phyloP scores from a whole-genome alignment of 495 filamentous ascomycete species.

The Aspergillus conjunctus region DNA sequence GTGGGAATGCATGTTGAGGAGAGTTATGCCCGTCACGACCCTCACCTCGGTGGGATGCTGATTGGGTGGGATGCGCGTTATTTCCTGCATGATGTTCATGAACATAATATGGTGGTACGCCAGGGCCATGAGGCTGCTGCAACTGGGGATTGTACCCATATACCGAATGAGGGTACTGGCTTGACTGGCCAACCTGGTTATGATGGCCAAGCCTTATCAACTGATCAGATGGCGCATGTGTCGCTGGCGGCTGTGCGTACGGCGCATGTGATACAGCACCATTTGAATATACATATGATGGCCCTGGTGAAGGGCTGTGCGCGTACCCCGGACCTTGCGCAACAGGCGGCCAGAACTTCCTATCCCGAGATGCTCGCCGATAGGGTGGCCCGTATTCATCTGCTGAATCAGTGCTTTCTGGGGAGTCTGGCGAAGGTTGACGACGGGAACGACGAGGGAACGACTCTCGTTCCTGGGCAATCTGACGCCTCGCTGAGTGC shows the following conservation, averaged over 20 bases:
- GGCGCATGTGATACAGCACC: slow-evolving; percentile 30
- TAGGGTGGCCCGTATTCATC: slow-evolving; percentile 49
- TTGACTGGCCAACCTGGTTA: slow-evolving; percentile 36
- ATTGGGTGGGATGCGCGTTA: slow-evolving; percentile 30
- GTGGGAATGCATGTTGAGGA: slow-evolving; percentile 36
- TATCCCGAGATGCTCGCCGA: slow-evolving; percentile 39
- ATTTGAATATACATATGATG: slow-evolving; percentile 40
- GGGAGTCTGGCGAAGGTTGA: slow-evolving; percentile 53
- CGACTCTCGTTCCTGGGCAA: slow-evolving; percentile 40
- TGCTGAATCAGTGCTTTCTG: slow-evolving; percentile 56
- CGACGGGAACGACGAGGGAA: slow-evolving; percentile 45
- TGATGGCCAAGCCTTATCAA: slow-evolving; percentile 44
- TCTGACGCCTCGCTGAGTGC: slow-evolving; percentile 44
- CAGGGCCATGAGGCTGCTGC: slow-evolving; percentile 36
- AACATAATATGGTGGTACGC: slow-evolving; percentile 41
- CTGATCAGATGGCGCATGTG: slow-evolving; percentile 42
- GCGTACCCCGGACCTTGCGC: slow-evolving; percentile 48
- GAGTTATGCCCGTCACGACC: slow-evolving; percentile 23
- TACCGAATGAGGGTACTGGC: slow-evolving; percentile 41
- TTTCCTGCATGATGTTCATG: slow-evolving; percentile 39
- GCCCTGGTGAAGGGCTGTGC: slow-evolving; percentile 49
- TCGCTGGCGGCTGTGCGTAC: slow-evolving; percentile 29
- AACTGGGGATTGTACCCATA: slow-evolving; percentile 42
- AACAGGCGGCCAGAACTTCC: slow-evolving; percentile 39
- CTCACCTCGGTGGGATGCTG: slow-evolving; percentile 34